Evolutionary conservation across 371 early-diverging fungal species (phyloP).

Genomic region (Paraphysoderma sedebokerense): DNA sequence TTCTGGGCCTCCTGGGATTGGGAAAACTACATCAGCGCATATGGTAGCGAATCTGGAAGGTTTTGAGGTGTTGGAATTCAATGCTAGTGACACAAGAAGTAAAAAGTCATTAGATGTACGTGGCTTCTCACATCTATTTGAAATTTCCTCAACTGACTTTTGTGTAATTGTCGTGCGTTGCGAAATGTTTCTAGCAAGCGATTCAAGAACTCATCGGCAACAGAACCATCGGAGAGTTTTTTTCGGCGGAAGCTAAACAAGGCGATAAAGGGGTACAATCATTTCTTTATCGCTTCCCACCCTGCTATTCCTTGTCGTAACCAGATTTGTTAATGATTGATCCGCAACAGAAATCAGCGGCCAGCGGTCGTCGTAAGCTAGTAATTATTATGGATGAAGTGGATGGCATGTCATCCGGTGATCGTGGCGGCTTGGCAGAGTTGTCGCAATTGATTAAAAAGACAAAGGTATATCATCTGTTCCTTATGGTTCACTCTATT

Average conservation of each 20-base stretch:
- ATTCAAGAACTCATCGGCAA: slow-evolving; percentile 25
- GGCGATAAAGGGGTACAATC: neutral
- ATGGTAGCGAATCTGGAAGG: slow-evolving; percentile 65
- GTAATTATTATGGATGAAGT: slow-evolving; percentile 98
- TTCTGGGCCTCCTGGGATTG: slow-evolving; percentile 97
- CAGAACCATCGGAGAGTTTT: slow-evolving; percentile 30
- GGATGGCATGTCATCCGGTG: slow-evolving; percentile 98
- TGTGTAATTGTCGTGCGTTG: slow-evolving; percentile 5
- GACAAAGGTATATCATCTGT: slow-evolving; percentile 36
- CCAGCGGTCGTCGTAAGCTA: neutral
- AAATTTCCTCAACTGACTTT: neutral
- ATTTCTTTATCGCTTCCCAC: too few relatives aligned
- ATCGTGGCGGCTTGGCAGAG: slow-evolving; percentile 93
- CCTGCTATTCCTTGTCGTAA: neutral
- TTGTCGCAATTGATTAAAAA: slow-evolving; percentile 82
- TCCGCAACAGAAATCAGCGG: neutral
- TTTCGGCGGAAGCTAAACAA: slow-evolving; percentile 11
- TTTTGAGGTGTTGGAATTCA: slow-evolving; percentile 87
- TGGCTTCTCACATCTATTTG: neutral
- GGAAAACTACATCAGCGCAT: slow-evolving; percentile 96
- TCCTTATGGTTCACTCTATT: neutral
- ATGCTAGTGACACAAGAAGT: slow-evolving; percentile 96
- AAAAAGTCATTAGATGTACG: slow-evolving; percentile 66
- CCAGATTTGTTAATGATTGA: slow-evolving; percentile 6
- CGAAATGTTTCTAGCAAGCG: slow-evolving; percentile 15